Percentiles rank a stretch among this genome's conserved stretches.
These are phyloP conservation scores for Volvox carteri DNA, from an alignment of 163 green algal genomes.

Conservation along the genomic window DNA sequence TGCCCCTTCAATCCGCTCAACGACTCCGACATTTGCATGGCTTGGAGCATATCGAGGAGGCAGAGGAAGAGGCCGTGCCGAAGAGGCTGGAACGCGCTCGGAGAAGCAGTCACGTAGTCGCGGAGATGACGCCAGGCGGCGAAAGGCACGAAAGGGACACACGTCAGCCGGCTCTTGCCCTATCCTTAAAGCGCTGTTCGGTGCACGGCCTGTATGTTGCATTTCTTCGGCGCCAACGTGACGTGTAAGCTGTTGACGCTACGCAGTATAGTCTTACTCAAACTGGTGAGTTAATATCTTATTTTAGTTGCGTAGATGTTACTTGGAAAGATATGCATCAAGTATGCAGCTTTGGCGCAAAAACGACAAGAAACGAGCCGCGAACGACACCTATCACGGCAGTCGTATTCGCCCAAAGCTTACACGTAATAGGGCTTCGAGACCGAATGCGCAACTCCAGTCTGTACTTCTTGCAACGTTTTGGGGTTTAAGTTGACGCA, in stretches of 20 bases:
- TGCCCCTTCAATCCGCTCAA: constrained; percentile 25
- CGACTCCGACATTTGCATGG: constrained; percentile 16
- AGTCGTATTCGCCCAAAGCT: too few relatives aligned
- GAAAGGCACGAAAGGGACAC: not conserved
- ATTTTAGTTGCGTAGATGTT: too few relatives aligned
- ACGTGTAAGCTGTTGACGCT: not conserved
- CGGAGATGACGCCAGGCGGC: constrained; percentile 1
- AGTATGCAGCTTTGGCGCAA: too few relatives aligned
- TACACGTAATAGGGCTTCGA: too few relatives aligned
- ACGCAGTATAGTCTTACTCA: too few relatives aligned
- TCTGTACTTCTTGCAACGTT: too few relatives aligned
- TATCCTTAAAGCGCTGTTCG: not conserved
- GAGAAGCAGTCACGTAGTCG: not conserved
- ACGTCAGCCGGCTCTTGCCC: not conserved
- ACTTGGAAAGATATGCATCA: too few relatives aligned
- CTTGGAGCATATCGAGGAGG: constrained; percentile 32
- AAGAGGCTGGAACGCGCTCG: not conserved
- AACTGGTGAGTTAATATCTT: too few relatives aligned
- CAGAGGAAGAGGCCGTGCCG: not conserved
- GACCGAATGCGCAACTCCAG: too few relatives aligned
- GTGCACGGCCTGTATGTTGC: not conserved
- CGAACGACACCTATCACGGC: too few relatives aligned
- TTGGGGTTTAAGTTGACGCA: not conserved
- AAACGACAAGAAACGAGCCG: too few relatives aligned
- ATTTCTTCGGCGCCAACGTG: not conserved